Evolutionary conservation across 164 flowering plant species (phyloP), one percentile per base, ranked within the genome.

Genomic region (Chimonanthus praecox): DNA sequence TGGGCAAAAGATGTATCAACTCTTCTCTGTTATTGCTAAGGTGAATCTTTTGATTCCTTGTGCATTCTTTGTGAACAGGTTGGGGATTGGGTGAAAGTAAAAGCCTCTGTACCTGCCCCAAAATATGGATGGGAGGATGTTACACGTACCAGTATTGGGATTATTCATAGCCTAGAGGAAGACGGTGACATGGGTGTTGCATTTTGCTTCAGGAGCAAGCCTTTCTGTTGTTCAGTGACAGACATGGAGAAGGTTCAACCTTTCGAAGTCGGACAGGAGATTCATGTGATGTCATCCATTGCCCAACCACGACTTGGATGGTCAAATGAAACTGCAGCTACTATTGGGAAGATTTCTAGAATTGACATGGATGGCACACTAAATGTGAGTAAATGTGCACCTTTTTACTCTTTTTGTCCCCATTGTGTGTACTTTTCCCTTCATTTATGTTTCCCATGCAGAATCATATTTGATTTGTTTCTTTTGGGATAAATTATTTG

Each of bases 101-200:
- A 96, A 80, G 85, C 97, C 72, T 85, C 99, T 7, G 99, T 96
- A 10, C 81, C 98, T 6, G 90, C 98, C 46, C 99, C 99, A 54
- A 96, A 89, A 81, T 96, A 90, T 84, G 99, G 99, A 62, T 96
- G 99, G 99, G 99, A 96, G 74, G 97, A 96, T 79, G 84, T 94
- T 21, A 87, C 92, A 44, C 78, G 92, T 75, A 88, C 85, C 77
- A 92, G 98, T 79, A 82, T 94, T 67, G 99, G 98, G 11, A 70
- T 96, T 72, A 88, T 96, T 74, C 99, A 96, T 80, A 88, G 97
- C 82, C 84, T 96, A 79, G 97, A 96, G 83, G 98, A 92, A 65
- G 97, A 96, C 80, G 99, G 98, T 72, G 99, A 94, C 78, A 87
- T 94, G 87, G 95, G 91, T 54, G 80, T 96, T 44, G 98, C 97